Percentiles rank a stretch among this genome's conserved stretches.
Evolutionary conservation across 2,329 filamentous ascomycete species (phyloP).

Genomic region (Aspergillus neoniger): DNA sequence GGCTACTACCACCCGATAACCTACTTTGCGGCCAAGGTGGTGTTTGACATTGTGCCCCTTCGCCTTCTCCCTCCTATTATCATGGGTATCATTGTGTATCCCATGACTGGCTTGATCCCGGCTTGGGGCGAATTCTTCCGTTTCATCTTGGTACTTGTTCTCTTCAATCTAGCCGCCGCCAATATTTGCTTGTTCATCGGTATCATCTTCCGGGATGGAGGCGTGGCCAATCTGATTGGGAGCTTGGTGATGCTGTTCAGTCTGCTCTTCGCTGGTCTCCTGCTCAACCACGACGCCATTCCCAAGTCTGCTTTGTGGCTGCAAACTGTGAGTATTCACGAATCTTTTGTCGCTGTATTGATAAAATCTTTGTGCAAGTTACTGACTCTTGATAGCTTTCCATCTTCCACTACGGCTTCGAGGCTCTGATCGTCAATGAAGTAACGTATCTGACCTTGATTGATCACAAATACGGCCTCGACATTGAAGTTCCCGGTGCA

Average conservation of each 20-base stretch:
- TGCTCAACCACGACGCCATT: conserved; percentile 93
- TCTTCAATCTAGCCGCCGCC: conserved; percentile 94
- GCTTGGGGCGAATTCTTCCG: conserved; percentile 82
- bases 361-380: neutral
- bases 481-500: conserved; percentile 93
- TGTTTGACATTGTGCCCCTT: conserved; percentile 97
- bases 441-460: conserved; percentile 85
- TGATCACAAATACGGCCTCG: conserved; percentile 92
- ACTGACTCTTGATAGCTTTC: conserved; percentile 61
- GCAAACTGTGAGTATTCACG: conserved; percentile 64
- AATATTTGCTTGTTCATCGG: conserved; percentile 95
- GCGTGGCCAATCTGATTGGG: conserved; percentile 90
- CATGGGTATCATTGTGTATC: conserved; percentile 94
- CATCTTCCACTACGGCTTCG: conserved; percentile 98
- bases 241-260: conserved; percentile 98
- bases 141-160: conserved; percentile 85
- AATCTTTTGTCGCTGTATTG: neutral
- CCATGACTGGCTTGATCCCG: conserved; percentile 91
- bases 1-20: conserved; percentile 93
- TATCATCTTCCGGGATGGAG: conserved; percentile 86
- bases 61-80: conserved; percentile 91
- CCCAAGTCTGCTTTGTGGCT: conserved; percentile 84
- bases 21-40: conserved; percentile 92
- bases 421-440: conserved; percentile 95
- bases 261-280: conserved; percentile 86